phyloP scores from a whole-genome alignment of 768 basidiomycete genomes.

The Suillus ampliporus region DNA sequence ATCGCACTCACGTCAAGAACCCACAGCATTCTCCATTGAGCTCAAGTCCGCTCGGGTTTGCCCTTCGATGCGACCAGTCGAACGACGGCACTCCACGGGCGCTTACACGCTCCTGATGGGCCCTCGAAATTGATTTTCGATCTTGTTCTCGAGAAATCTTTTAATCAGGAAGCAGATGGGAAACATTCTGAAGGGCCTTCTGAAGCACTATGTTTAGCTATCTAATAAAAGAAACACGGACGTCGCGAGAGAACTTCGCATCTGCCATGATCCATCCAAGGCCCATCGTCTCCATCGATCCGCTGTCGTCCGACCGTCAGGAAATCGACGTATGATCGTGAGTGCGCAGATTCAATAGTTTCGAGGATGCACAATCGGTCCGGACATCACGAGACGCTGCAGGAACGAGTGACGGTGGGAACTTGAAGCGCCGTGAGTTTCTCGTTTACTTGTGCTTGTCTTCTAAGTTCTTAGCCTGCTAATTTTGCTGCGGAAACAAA shows the following conservation, averaged over 20 bases:
- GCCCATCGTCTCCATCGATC: neutral
- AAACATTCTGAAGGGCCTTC: neutral
- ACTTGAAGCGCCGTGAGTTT: constrained; percentile 10
- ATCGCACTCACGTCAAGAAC: constrained; percentile 8
- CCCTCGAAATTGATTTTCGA: neutral
- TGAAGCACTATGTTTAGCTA: neutral
- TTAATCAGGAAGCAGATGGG: constrained; percentile 1
- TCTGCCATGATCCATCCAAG: neutral
- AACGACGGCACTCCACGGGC: neutral
- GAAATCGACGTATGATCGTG: constrained; percentile 9
- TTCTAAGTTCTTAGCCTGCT: constrained; percentile 8
- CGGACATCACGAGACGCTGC: constrained; percentile 6
- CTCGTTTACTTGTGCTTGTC: constrained; percentile 4
- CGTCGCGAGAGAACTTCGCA: neutral
- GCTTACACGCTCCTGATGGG: constrained; percentile 1
- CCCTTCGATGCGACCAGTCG: neutral
- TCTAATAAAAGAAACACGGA: neutral
- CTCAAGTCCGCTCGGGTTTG: neutral
- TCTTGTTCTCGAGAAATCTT: neutral
- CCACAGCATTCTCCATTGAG: neutral
- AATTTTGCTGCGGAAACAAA: constrained; percentile 7
- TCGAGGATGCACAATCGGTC: constrained; percentile 6
- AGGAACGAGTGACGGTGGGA: constrained; percentile 14
- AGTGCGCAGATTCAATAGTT: neutral
- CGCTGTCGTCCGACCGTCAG: neutral